phyloP scores from a whole-genome alignment of 306 rosid species.

The Trifolium dubium region DNA sequence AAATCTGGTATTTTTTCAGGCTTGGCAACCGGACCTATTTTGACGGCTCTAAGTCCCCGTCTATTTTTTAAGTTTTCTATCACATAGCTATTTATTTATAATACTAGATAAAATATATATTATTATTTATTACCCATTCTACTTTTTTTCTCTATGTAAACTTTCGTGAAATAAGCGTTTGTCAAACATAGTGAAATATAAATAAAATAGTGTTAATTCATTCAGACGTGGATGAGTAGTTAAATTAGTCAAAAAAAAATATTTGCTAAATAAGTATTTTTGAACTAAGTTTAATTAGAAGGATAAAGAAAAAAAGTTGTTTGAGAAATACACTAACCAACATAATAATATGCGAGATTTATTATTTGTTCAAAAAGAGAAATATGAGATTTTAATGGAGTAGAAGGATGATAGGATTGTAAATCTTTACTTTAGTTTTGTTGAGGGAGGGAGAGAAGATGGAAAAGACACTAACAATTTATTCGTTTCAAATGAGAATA shows the following conservation, averaged over 20 bases:
- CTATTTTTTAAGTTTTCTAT: background rate
- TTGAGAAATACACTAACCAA: background rate
- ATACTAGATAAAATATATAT: background rate
- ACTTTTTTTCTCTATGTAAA: background rate
- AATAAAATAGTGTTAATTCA: constrained; percentile 22
- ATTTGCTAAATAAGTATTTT: too few relatives aligned
- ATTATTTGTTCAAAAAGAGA: background rate
- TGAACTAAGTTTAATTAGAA: background rate
- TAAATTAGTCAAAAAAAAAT: background rate
- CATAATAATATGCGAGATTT: background rate
- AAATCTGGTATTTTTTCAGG: too few relatives aligned
- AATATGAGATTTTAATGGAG: background rate
- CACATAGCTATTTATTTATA: background rate
- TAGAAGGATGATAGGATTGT: too few relatives aligned
- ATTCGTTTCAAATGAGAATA: too few relatives aligned
- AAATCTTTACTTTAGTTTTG: too few relatives aligned
- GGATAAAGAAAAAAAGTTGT: background rate
- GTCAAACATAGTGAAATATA: background rate
- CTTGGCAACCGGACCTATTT: too few relatives aligned
- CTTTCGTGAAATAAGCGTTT: background rate
- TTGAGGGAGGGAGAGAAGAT: too few relatives aligned
- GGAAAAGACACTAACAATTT: too few relatives aligned
- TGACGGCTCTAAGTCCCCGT: too few relatives aligned
- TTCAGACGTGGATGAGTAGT: background rate
- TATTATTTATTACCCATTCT: background rate